Evolutionary conservation across 495 filamentous ascomycete genomes (phyloP).

Genomic region (Penicillium goetzii): DNA sequence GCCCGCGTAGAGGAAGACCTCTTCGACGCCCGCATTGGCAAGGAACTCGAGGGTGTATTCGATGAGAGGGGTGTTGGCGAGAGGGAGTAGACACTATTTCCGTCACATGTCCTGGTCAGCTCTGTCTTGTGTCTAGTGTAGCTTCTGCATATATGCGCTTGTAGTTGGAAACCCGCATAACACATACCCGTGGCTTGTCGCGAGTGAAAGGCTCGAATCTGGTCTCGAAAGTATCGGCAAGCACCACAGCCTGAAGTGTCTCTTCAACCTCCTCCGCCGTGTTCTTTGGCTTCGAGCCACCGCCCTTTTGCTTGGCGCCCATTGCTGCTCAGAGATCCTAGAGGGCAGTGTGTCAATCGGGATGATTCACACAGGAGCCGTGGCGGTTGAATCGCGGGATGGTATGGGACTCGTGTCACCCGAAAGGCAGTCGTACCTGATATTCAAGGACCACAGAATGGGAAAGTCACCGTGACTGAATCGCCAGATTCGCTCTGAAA

Average conservation of each 20-base stretch:
- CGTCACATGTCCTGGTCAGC: background rate
- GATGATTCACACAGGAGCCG: background rate
- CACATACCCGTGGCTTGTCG: slow-evolving; percentile 81
- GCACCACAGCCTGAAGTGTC: slow-evolving; percentile 86
- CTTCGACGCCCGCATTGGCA: slow-evolving; percentile 87
- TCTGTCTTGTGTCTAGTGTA: background rate
- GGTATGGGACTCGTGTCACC: background rate
- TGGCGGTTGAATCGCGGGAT: background rate
- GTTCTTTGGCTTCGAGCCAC: slow-evolving; percentile 66
- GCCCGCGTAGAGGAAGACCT: slow-evolving; percentile 89
- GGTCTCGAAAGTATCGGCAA: slow-evolving; percentile 93
- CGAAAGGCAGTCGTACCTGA: slow-evolving; percentile 11
- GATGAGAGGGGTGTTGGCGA: slow-evolving; percentile 92
- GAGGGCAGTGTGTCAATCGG: slow-evolving; percentile 7
- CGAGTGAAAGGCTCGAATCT: slow-evolving; percentile 87
- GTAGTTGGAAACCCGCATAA: background rate
- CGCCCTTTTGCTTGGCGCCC: slow-evolving; percentile 61
- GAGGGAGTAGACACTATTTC: slow-evolving; percentile 82
- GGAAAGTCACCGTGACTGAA: background rate
- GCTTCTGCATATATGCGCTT: background rate
- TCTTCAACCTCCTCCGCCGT: slow-evolving; percentile 74
- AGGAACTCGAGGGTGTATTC: slow-evolving; percentile 98
- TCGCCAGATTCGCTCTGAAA: background rate
- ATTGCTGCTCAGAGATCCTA: slow-evolving; percentile 30
- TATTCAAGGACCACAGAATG: background rate